Evolutionary conservation across 1,284 basidiomycete genomes (phyloP).

Genomic region (Sphagnurus paluster): DNA sequence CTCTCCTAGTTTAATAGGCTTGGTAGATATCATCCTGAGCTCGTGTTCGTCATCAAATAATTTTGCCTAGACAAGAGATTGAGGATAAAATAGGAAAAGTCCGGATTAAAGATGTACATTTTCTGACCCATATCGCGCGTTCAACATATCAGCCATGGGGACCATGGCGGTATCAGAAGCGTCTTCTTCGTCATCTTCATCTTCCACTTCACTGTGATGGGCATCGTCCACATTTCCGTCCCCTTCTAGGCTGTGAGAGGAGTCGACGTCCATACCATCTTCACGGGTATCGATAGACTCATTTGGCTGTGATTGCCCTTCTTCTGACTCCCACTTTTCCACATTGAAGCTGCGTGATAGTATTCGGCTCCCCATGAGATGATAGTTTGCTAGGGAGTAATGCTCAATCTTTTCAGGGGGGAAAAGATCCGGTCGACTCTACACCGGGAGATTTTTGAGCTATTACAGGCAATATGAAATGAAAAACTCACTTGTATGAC

Average conservation of each 20-base stretch:
- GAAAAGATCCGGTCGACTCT: conserved; percentile 78
- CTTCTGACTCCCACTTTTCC: conserved; percentile 49
- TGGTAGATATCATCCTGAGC: conserved; percentile 84
- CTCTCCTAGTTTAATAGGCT: conserved; percentile 73
- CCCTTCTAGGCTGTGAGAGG: conserved; percentile 21
- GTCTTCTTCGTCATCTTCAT: conserved; percentile 62
- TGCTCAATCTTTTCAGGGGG: conserved; percentile 45
- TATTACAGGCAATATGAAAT: neutral
- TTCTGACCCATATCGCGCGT: conserved; percentile 83
- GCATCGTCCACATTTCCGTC: conserved; percentile 19
- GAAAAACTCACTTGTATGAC: conserved; percentile 57
- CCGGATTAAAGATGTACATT: conserved; percentile 59
- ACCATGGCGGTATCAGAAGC: conserved; percentile 87
- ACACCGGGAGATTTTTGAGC: conserved; percentile 5
- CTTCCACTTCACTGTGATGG: conserved; percentile 32
- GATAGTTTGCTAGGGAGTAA: conserved; percentile 81
- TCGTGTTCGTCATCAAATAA: conserved; percentile 77
- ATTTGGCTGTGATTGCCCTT: conserved; percentile 28
- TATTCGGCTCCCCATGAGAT: conserved; percentile 92
- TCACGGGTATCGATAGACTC: conserved; percentile 28
- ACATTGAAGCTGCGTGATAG: conserved; percentile 90
- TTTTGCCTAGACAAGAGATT: conserved; percentile 60
- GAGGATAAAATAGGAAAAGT: conserved; percentile 3
- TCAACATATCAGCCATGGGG: conserved; percentile 95
- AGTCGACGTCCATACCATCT: conserved; percentile 56